A percentile compares a stretch with the other conserved stretches of the same genome.
These are phyloP conservation scores for Peribolospora kevripleyi DNA, from an alignment of 768 basidiomycete genomes.

Conservation along the genomic window DNA sequence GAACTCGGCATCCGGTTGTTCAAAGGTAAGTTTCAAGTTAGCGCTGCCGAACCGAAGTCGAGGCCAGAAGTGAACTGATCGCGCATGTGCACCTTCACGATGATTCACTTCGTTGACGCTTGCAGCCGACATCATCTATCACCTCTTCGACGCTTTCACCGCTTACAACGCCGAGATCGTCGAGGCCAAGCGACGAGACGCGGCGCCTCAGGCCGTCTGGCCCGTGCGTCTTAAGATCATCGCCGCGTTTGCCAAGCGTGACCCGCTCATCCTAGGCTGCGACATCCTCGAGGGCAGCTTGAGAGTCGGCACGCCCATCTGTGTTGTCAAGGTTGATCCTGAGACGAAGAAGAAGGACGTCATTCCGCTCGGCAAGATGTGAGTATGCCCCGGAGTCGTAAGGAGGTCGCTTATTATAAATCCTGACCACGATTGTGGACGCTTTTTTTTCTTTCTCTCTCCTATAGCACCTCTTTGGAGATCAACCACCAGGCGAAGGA, in stretches of 20 bases:
- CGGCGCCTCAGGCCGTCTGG: constrained; percentile 88
- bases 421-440: not conserved
- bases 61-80: not conserved
- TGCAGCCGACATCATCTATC: constrained; percentile 92
- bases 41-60: too few species aligned
- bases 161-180: constrained; percentile 75
- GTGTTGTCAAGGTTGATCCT: constrained; percentile 79
- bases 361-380: constrained; percentile 85
- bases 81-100: too few species aligned
- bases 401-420: not conserved
- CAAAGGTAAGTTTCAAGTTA: constrained; percentile 36
- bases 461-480: constrained; percentile 64
- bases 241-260: constrained; percentile 84
- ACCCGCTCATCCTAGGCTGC: constrained; percentile 89
- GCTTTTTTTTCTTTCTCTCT: constrained; percentile 5
- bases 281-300: constrained; percentile 84
- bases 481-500: constrained; percentile 85
- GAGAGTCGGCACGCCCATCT: constrained; percentile 76
- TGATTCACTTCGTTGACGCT: not conserved
- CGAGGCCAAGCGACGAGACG: constrained; percentile 76
- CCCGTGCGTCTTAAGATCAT: constrained; percentile 81
- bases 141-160: constrained; percentile 86
- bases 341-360: constrained; percentile 71
- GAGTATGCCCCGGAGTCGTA: constrained; percentile 16
- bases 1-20: constrained; percentile 86